phyloP scores from a whole-genome alignment of 1,284 basidiomycete species.

The Phellopilus nigrolimitatus region DNA sequence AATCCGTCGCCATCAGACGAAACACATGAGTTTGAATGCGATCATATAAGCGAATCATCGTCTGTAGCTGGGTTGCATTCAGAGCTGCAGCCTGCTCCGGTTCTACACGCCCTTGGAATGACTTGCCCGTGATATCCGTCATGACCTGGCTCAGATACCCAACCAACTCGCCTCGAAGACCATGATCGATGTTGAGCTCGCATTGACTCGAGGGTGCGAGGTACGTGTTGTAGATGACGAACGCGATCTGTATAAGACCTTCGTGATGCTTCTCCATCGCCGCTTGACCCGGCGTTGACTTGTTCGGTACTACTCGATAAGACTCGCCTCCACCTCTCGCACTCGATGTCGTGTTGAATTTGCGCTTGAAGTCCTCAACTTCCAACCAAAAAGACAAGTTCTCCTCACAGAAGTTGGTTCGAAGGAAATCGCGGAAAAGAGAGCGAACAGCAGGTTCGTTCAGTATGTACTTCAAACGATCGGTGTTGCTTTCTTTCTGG shows the following conservation, averaged over 20 bases:
- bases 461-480: constrained; percentile 87
- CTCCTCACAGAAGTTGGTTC: constrained; percentile 96
- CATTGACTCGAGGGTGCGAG: constrained; percentile 92
- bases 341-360: constrained; percentile 92
- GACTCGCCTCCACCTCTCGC: constrained; percentile 53
- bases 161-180: constrained; percentile 89
- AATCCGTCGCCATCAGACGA: constrained; percentile 96
- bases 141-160: constrained; percentile 89
- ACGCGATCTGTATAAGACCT: constrained; percentile 89
- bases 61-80: constrained; percentile 93
- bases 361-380: constrained; percentile 93
- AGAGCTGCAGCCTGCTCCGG: constrained; percentile 71
- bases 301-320: constrained; percentile 30
- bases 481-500: constrained; percentile 83
- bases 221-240: constrained; percentile 92
- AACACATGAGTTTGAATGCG: constrained; percentile 97
- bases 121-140: constrained; percentile 67
- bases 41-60: constrained; percentile 90
- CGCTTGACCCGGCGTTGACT: constrained; percentile 66
- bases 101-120: constrained; percentile 73
- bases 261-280: constrained; percentile 99
- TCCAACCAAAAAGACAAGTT: constrained; percentile 97
- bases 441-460: constrained; percentile 88
- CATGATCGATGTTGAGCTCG: constrained; percentile 98
- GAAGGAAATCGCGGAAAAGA: constrained; percentile 92